A percentile compares a stretch with the other conserved stretches of the same genome.
These are phyloP conservation scores for Amanita molliuscula DNA, from an alignment of 768 basidiomycete species.

Conservation along the genomic window DNA sequence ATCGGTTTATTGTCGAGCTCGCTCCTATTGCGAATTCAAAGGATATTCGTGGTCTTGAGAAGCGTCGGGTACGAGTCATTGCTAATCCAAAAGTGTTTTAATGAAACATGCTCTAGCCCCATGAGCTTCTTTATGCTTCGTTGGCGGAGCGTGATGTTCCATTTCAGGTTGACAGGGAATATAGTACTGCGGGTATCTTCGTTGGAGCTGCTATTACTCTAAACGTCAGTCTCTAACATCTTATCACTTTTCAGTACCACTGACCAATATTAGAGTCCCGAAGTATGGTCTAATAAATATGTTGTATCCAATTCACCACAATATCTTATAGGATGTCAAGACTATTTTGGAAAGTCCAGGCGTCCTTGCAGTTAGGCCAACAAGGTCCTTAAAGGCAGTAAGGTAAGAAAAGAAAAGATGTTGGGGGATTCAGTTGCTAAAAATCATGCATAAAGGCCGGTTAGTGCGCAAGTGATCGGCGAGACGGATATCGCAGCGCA, in stretches of 20 bases:
- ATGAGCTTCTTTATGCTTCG: constrained; percentile 38
- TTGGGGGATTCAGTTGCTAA: background rate
- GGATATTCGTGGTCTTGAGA: background rate
- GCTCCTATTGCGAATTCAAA: background rate
- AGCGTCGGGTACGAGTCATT: background rate
- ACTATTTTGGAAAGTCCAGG: constrained; percentile 35
- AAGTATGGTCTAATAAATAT: constrained; percentile 12
- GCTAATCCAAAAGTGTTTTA: background rate
- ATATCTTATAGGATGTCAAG: constrained; percentile 31
- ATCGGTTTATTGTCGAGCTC: constrained; percentile 51
- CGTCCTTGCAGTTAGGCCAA: constrained; percentile 50
- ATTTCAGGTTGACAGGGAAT: constrained; percentile 41
- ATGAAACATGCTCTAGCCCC: constrained; percentile 22
- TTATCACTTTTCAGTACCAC: background rate
- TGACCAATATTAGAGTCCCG: constrained; percentile 13
- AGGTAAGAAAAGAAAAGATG: constrained; percentile 18
- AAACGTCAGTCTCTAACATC: constrained; percentile 19
- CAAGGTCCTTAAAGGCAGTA: constrained; percentile 31
- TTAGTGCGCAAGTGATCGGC: constrained; percentile 29
- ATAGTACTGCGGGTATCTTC: constrained; percentile 41
- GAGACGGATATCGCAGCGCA: constrained; percentile 29
- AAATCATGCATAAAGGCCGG: constrained; percentile 23
- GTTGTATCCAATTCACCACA: background rate
- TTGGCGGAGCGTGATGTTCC: constrained; percentile 31
- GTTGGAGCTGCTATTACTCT: constrained; percentile 47